phyloP scores from a whole-genome alignment of 352 stramenopile genomes.

The Globisporangium cystogenes region DNA sequence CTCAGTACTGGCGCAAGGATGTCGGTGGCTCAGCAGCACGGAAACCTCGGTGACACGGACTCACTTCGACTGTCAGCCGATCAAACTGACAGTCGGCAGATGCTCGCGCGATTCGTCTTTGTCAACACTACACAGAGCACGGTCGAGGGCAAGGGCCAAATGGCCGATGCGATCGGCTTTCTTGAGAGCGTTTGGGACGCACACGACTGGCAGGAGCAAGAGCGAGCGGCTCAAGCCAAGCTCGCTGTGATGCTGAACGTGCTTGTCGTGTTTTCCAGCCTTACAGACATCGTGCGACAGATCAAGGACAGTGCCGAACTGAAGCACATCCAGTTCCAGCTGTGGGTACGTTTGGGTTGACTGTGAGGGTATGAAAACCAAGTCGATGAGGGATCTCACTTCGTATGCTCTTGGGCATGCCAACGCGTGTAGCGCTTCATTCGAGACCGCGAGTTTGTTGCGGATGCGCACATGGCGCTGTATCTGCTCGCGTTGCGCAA shows the following conservation, averaged over 20 bases:
- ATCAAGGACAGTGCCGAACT: conserved; percentile 12
- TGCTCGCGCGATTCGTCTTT: conserved; percentile 3
- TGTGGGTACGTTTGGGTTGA: conserved; percentile 9
- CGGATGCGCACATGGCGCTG: conserved; percentile 10
- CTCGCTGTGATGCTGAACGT: conserved; percentile 10
- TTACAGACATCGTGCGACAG: conserved; percentile 1
- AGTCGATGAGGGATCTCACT: neutral
- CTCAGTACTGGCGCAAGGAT: conserved; percentile 2
- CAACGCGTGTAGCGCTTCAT: conserved; percentile 10
- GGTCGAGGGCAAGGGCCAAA: neutral
- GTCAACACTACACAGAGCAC: neutral
- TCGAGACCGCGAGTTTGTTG: conserved; percentile 13
- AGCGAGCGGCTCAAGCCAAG: neutral
- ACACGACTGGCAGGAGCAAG: conserved; percentile 7
- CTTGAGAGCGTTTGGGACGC: conserved; percentile 1
- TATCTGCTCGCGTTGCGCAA: conserved; percentile 14
- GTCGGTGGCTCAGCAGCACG: neutral
- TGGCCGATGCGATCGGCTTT: no score
- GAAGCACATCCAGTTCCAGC: conserved; percentile 9
- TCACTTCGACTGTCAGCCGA: conserved; percentile 9
- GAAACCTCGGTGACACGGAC: neutral
- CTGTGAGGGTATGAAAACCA: neutral
- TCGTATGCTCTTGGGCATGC: neutral
- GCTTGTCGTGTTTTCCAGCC: conserved; percentile 7
- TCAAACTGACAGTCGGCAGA: conserved; percentile 1